Conservation (phyloP, 805 yeast species). For the Cyberlindnera saturnus region DNA sequence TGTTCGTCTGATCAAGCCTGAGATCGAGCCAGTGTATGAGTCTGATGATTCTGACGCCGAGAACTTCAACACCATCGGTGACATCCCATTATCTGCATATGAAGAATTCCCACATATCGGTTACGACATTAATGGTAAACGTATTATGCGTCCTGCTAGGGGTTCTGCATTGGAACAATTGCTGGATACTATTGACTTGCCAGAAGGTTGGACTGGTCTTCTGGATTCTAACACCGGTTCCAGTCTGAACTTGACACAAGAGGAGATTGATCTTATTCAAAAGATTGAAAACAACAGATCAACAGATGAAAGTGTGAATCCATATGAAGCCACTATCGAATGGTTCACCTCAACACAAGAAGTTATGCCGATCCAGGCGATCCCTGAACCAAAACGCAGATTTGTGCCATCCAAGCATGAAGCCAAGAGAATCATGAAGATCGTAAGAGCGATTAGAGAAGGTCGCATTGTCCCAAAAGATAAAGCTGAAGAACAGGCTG, state of each 20-base stretch:
- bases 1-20: conserved; percentile 75
- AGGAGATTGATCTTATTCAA: conserved; percentile 82
- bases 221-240: conserved; percentile 86
- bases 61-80: conserved; percentile 86
- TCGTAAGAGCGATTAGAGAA: conserved; percentile 92
- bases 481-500: conserved; percentile 42
- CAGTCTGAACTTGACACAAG: conserved; percentile 72
- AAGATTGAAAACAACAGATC: conserved; percentile 81
- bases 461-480: conserved; percentile 85
- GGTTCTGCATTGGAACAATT: conserved; percentile 91
- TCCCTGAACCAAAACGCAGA: conserved; percentile 96
- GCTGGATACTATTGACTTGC: conserved; percentile 85
- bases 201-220: conserved; percentile 98
- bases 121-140: conserved; percentile 92
- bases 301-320: conserved; percentile 74
- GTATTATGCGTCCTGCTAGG: conserved; percentile 98
- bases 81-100: conserved; percentile 86
- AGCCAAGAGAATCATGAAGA: conserved; percentile 93
- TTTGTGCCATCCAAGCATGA: conserved; percentile 96
- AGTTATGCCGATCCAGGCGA: conserved; percentile 86
- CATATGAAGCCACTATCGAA: conserved; percentile 90
- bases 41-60: conserved; percentile 85
- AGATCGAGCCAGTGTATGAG: conserved; percentile 91
- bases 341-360: conserved; percentile 89
- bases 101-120: conserved; percentile 98